phyloP scores from a whole-genome alignment of 2,329 filamentous ascomycete species.

The Bimuria novae-zelandiae region DNA sequence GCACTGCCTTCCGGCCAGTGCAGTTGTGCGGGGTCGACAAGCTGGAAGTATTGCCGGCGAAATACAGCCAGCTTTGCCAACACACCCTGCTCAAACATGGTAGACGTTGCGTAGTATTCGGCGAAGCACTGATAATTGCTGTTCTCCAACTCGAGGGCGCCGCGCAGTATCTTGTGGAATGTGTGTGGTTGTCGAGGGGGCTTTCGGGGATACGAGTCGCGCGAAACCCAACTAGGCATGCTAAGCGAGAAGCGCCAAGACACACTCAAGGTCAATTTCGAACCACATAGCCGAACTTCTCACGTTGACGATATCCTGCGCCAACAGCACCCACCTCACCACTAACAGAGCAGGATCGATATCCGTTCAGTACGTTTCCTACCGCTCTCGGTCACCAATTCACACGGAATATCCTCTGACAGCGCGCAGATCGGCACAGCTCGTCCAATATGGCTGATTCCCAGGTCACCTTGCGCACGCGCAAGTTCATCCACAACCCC shows the following conservation, averaged over 20 bases:
- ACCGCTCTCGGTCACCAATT: constrained; percentile 14
- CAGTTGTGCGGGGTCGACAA: constrained; percentile 65
- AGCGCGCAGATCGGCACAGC: constrained; percentile 35
- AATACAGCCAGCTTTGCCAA: constrained; percentile 49
- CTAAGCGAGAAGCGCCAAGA: constrained; percentile 19
- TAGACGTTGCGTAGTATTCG: not conserved
- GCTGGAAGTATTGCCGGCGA: constrained; percentile 78
- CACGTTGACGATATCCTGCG: constrained; percentile 39
- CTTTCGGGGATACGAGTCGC: too few species aligned
- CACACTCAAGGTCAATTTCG: constrained; percentile 11
- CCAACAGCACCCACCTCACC: constrained; percentile 34
- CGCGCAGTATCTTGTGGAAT: too few species aligned
- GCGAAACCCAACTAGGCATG: too few species aligned
- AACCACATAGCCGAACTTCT: constrained; percentile 12
- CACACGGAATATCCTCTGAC: constrained; percentile 20
- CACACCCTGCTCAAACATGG: constrained; percentile 4
- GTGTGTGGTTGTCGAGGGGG: too few species aligned
- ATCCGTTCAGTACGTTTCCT: constrained; percentile 38
- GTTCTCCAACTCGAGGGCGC: too few species aligned
- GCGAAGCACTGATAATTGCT: not conserved
- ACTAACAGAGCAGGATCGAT: constrained; percentile 41
- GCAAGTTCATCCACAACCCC: constrained; percentile 99
- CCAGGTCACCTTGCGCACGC: constrained; percentile 72
- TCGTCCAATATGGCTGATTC: constrained; percentile 78
- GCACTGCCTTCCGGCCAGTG: constrained; percentile 64